Evolutionary conservation across 768 basidiomycete genomes (phyloP), one percentile per base, ranked within the genome.

Genomic region (Boletus sp.): DNA sequence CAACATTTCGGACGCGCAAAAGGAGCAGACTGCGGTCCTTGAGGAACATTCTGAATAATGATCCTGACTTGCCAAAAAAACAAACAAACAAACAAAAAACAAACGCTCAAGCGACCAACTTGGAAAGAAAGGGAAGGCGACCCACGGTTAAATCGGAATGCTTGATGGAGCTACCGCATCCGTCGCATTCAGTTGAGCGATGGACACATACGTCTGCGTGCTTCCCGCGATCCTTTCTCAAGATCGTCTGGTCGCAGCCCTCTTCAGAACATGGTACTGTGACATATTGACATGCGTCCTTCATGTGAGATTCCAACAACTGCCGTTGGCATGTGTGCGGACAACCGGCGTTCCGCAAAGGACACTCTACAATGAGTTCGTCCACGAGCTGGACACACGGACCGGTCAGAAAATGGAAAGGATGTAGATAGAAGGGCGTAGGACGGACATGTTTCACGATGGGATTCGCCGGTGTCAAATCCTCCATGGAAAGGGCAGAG

Each of bases 351-450:
- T 64, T 57, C 23, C 75, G 75, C 54, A 88, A 76, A 7, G 82
- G 77, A 68, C 91, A 93, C 67, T 85, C 82, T 0, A 93, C 89
- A 14, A 79, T 40, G 41, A 93, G 77, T 72, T 93, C 91, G 57
- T 93, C 90, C 41, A 92, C 91, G 49, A 93, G 79, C 90, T 93
- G 58, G 19, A 58, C 47, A 47, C 51, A 33, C 14, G 37, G 17
- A 21, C 25, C n/a, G 19, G 45, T 61, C 46, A 64, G 40, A 47
- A 44, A 55, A 43, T 29, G 21, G 25, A 30, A 29, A 21, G 39
- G 45, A 7, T 49, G 50, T 42, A 42, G n/a, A 59, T 42, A 27
- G 38, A 49, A 55, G 46, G 25, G 41, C n/a, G 32, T 8, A 11
- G 47, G 50, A 66, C 70, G 46, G 30, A 70, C 68, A 56, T 88